Base-by-base conservation (phyloP, 768 basidiomycete species). In the Calocybe cyanea region DNA sequence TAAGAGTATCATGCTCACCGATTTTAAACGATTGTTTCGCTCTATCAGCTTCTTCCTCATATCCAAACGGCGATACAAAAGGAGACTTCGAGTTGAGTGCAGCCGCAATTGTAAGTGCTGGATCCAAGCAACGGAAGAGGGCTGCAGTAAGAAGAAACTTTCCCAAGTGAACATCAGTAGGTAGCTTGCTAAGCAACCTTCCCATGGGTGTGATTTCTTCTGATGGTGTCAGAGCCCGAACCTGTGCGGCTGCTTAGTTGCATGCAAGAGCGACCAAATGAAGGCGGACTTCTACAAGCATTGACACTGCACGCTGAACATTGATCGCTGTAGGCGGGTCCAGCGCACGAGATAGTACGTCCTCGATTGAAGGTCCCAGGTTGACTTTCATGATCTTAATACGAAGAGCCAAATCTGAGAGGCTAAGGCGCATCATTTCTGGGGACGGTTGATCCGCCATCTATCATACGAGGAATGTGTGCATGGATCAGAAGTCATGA, bases 201-300 rank as follows among this genome's bases (percentile, higher is more conserved):
- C 95, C 95, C 82, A 97, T 87, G 0, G 93, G 86, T 1, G 95
- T 97, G 50, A 99, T 94, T 14, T 95, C 93, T 62, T 99, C 92
- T 1, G 72, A 70, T 2, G 76, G 56, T 1, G 92, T 97, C 49
- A 99, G 68, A 4, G 95, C 94, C 47, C 86, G 80, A 53, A 92
- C 92, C 87, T 89, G 35, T 39, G 19, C 10, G 4, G 25, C 20
- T 31, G 20, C 24, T 43, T 21, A 46, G 41, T 42, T 2, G 17
- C 9, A 31, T 9, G 19, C 43, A 7, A 23, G 17, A 30, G 25
- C 8, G 36, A n/a, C 14, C 4, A 9, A 21, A 38, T 17, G 25
- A 21, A 33, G 25, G 49, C 70, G 15, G 48, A 85, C 89, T 71
- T 98, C 95, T 10, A 96, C 85, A n/a, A 99, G 73, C 53, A 88